These are phyloP conservation scores for Fusarium sublunatum DNA, from an alignment of 2,329 filamentous ascomycete species.

Conservation along the genomic window DNA sequence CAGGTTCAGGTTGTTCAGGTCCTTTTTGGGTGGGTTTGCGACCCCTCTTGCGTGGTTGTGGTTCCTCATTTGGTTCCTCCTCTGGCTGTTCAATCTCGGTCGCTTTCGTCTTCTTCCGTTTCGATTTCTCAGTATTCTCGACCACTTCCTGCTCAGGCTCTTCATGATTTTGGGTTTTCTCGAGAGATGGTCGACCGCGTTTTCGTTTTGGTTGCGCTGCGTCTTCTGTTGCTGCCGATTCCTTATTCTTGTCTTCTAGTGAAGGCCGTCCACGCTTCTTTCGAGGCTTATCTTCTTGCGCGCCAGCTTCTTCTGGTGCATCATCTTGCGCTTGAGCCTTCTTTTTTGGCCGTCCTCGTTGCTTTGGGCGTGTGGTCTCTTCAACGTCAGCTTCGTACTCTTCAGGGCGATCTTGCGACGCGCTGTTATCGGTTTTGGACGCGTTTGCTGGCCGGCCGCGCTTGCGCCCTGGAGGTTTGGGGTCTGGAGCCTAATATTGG, in stretches of 20 bases:
- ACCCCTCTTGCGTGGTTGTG: constrained; percentile 20
- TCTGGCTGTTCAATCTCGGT: constrained; percentile 16
- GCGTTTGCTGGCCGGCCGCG: constrained; percentile 58
- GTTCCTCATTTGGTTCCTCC: constrained; percentile 23
- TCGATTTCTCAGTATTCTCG: constrained; percentile 31
- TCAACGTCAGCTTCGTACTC: constrained; percentile 44
- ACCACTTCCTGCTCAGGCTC: constrained; percentile 1
- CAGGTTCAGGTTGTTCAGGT: neutral
- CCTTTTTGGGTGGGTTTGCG: constrained; percentile 14
- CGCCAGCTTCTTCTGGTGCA: constrained; percentile 12
- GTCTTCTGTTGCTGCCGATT: constrained; percentile 19
- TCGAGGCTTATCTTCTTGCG: constrained; percentile 22
- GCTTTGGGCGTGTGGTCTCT: constrained; percentile 41
- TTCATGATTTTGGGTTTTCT: constrained; percentile 21
- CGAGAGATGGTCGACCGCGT: constrained; percentile 51
- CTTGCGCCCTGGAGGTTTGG: constrained; percentile 55
- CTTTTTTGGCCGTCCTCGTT: constrained; percentile 35
- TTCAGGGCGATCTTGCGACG: constrained; percentile 42
- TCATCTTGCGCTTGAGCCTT: constrained; percentile 5
- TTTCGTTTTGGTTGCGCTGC: constrained; percentile 50
- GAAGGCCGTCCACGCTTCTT: constrained; percentile 49
- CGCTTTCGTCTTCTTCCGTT: constrained; percentile 20
- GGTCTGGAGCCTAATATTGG: constrained; percentile 39
- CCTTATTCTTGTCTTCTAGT: constrained; percentile 25
- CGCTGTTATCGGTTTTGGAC: constrained; percentile 49